Conservation (phyloP, 768 basidiomycete genomes). For the Mycena belliarum region DNA sequence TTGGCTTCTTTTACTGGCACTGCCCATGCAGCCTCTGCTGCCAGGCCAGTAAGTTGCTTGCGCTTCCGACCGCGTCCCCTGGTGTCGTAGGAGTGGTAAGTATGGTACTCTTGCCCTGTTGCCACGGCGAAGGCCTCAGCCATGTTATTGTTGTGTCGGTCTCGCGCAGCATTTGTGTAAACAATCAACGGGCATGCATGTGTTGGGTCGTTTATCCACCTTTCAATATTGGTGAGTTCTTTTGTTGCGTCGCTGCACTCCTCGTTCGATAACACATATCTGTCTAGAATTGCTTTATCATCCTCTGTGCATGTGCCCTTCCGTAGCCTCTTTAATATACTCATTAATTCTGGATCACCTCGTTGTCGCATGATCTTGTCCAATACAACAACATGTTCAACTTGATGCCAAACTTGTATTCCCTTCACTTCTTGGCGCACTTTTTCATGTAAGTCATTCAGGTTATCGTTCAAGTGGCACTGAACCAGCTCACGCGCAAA, state of each 20-base stretch:
- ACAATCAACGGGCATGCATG: constrained; percentile 2
- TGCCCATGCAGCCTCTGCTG: neutral
- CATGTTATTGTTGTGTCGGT: neutral
- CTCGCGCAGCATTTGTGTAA: constrained; percentile 4
- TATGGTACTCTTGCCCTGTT: neutral
- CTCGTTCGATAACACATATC: constrained; percentile 2
- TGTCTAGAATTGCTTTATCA: constrained; percentile 4
- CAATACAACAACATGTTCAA: constrained; percentile 11
- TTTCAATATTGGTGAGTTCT: neutral
- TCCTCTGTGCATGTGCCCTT: neutral
- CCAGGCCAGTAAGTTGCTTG: neutral
- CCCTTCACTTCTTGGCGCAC: constrained; percentile 1
- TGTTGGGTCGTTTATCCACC: constrained; percentile 1
- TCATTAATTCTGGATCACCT: constrained; percentile 3
- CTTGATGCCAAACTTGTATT: constrained; percentile 5
- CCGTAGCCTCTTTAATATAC: neutral
- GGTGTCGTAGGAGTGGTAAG: constrained; percentile 7
- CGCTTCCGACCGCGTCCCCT: neutral
- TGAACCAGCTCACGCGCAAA: neutral
- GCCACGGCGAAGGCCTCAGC: constrained; percentile 11
- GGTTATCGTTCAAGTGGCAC: neutral
- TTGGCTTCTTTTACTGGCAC: neutral
- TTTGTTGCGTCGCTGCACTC: constrained; percentile 1
- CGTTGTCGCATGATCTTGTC: constrained; percentile 24
- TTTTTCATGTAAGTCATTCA: constrained; percentile 3